Conservation (phyloP, 2,329 filamentous ascomycete species). For the Botrytis elliptica region DNA sequence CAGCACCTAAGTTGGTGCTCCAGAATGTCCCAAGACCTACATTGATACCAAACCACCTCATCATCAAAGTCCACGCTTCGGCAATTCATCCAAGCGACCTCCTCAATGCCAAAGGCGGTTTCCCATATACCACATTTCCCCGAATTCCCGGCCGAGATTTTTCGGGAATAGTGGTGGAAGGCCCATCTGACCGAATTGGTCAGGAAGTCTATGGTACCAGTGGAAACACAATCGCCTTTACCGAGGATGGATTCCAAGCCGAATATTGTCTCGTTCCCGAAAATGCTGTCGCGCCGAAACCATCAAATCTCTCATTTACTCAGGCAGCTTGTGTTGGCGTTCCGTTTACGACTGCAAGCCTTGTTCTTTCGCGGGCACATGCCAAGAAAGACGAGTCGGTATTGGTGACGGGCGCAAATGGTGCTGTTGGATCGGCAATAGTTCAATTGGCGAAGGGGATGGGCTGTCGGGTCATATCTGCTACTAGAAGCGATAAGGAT, state of each 20-base stretch:
- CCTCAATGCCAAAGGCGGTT: constrained; percentile 30
- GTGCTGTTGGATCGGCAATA: constrained; percentile 32
- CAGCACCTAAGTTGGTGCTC: constrained; percentile 24
- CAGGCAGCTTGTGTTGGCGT: constrained; percentile 33
- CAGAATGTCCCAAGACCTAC: constrained; percentile 27
- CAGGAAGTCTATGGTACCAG: constrained; percentile 33
- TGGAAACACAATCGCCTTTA: constrained; percentile 31
- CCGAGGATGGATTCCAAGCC: constrained; percentile 31
- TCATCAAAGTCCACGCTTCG: constrained; percentile 32
- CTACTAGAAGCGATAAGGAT: constrained; percentile 24
- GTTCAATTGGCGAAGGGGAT: constrained; percentile 29
- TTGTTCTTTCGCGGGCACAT: constrained; percentile 24
- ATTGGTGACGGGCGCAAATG: constrained; percentile 32
- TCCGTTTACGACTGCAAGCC: constrained; percentile 32
- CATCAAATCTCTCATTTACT: constrained; percentile 25
- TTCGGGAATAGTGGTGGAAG: constrained; percentile 28
- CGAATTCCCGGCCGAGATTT: constrained; percentile 35
- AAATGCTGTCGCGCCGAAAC: constrained; percentile 29
- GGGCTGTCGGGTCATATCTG: constrained; percentile 29
- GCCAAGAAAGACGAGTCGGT: constrained; percentile 27
- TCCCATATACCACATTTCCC: constrained; percentile 32
- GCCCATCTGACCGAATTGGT: constrained; percentile 21
- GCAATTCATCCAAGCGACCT: constrained; percentile 35
- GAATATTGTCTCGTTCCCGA: constrained; percentile 31
- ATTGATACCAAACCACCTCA: constrained; percentile 24